A percentile compares a stretch with the other conserved stretches of the same genome.
Evolutionary conservation across 345 rosid species (phyloP).

Genomic region (Citrus mangshanensis): DNA sequence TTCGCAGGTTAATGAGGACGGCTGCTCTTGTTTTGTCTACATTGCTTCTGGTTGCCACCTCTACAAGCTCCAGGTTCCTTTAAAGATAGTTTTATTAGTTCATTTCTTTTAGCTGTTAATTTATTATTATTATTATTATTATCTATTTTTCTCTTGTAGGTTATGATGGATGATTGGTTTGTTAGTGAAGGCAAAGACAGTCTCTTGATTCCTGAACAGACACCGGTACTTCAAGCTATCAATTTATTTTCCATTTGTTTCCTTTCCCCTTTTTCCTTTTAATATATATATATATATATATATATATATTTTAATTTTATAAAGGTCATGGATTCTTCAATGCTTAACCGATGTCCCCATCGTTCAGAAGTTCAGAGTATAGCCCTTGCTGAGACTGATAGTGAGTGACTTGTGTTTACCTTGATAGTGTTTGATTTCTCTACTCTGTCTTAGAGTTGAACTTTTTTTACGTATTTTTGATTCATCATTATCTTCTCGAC

Average conservation of each 20-base stretch:
- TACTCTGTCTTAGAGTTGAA: neutral
- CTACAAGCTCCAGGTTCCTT: conserved; percentile 44
- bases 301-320: neutral
- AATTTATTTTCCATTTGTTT: neutral
- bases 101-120: neutral
- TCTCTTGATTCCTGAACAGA: conserved; percentile 51
- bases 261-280: neutral
- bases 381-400: conserved; percentile 39
- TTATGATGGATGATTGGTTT: conserved; percentile 38
- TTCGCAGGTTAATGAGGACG: conserved; percentile 40
- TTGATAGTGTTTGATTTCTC: neutral
- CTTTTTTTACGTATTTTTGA: neutral
- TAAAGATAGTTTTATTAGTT: too few relatives aligned
- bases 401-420: conserved; percentile 33
- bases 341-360: conserved; percentile 59
- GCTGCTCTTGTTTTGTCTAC: conserved; percentile 51
- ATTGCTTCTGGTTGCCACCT: conserved; percentile 60
- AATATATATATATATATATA: neutral
- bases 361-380: conserved; percentile 66
- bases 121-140: neutral
- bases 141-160: conserved; percentile 24
- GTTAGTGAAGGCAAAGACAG: conserved; percentile 56
- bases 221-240: conserved; percentile 31
- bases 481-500: neutral
- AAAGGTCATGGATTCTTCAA: conserved; percentile 41